These are phyloP conservation scores for Zygosaccharomyces sapae DNA, from an alignment of 1,139 yeast species.

Conservation along the genomic window DNA sequence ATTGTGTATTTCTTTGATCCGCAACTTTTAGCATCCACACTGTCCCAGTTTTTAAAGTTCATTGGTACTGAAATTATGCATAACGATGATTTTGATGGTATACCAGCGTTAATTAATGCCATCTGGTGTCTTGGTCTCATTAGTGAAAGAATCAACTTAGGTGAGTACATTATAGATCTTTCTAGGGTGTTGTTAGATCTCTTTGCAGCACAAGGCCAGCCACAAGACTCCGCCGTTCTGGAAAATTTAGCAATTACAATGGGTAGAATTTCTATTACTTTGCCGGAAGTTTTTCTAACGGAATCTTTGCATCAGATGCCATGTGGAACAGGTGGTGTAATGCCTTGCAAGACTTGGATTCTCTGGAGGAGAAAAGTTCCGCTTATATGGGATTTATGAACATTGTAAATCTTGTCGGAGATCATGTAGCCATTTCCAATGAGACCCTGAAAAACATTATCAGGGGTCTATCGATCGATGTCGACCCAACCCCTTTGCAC, in stretches of 20 bases:
- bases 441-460: conserved; percentile 26
- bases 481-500: conserved; percentile 29
- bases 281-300: conserved; percentile 57
- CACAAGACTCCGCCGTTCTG: conserved; percentile 47
- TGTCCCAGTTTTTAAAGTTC: conserved; percentile 54
- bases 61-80: conserved; percentile 61
- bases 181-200: conserved; percentile 63
- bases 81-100: conserved; percentile 40
- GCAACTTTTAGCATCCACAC: conserved; percentile 37
- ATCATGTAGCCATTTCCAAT: conserved; percentile 19
- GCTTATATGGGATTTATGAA: conserved; percentile 35
- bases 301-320: conserved; percentile 28
- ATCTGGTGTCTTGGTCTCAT: conserved; percentile 93
- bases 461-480: conserved; percentile 28
- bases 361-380: conserved; percentile 35
- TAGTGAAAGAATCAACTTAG: conserved; percentile 56
- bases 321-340: conserved; percentile 33
- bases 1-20: conserved; percentile 54
- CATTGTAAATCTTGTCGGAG: conserved; percentile 27
- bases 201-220: conserved; percentile 48
- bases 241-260: conserved; percentile 92
- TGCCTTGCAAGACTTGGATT: conserved; percentile 26
- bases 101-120: conserved; percentile 77
- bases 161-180: conserved; percentile 59
- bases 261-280: conserved; percentile 76